Percentiles rank a stretch among this genome's conserved stretches.
phyloP scores from a whole-genome alignment of 345 rosid species.

The Camelina hispida region DNA sequence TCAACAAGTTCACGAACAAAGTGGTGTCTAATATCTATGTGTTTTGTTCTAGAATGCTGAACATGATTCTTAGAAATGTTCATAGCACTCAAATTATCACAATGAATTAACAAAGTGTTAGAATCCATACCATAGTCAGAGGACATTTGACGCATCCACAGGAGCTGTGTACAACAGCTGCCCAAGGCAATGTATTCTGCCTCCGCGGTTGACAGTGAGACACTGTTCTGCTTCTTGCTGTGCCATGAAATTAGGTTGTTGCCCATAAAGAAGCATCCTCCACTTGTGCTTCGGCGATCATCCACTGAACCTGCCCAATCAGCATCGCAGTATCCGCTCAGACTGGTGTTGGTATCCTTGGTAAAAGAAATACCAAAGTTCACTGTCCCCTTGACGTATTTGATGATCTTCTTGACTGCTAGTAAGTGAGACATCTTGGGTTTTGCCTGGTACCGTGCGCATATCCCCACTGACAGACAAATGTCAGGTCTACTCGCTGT shows the following conservation, averaged over 20 bases:
- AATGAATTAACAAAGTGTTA: too few species aligned
- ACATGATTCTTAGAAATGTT: not conserved
- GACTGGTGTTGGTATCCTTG: too few species aligned
- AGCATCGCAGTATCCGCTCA: not conserved
- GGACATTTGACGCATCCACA: not conserved
- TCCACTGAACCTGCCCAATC: not conserved
- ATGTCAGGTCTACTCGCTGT: too few species aligned
- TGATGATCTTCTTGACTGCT: too few species aligned
- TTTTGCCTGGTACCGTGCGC: too few species aligned
- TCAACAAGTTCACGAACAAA: not conserved
- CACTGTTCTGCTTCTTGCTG: not conserved
- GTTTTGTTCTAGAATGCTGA: not conserved
- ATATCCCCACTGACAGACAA: too few species aligned
- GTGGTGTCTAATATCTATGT: not conserved
- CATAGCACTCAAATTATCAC: not conserved
- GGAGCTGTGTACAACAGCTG: not conserved
- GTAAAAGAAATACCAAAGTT: too few species aligned
- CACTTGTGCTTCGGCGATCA: not conserved
- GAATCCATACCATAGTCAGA: too few species aligned
- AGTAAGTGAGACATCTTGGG: too few species aligned
- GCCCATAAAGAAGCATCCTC: not conserved
- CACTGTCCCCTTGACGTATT: too few species aligned
- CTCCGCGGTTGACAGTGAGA: accelerated
- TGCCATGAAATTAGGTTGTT: not conserved
- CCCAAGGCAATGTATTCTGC: not conserved